Percentiles rank a stretch among this genome's conserved stretches.
phyloP scores from a whole-genome alignment of 176 grass and related monocot genomes.

The Musa troglodytarum region DNA sequence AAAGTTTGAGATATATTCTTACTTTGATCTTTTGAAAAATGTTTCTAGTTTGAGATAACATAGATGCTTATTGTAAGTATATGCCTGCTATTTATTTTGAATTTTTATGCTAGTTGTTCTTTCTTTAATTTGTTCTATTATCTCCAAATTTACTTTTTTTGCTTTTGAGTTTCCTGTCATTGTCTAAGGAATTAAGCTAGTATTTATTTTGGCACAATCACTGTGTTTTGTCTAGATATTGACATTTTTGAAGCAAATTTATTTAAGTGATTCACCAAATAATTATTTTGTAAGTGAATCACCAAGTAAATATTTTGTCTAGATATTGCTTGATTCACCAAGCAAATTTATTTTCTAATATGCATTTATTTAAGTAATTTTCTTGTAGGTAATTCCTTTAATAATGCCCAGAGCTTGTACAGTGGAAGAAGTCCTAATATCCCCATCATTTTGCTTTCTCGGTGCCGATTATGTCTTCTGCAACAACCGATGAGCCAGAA shows the following conservation, averaged over 20 bases:
- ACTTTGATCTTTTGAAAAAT: neutral
- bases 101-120: neutral
- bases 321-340: too few relatives aligned
- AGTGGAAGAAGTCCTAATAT: constrained; percentile 17
- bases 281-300: neutral
- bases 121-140: neutral
- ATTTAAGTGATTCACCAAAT: neutral
- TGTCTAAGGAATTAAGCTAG: neutral
- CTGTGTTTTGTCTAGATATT: neutral
- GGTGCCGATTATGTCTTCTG: constrained; percentile 27
- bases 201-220: too few relatives aligned
- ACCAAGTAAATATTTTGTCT: neutral
- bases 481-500: constrained; percentile 10
- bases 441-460: constrained; percentile 29
- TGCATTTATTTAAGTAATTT: constrained; percentile 4
- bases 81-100: neutral
- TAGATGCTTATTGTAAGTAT: neutral
- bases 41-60: neutral
- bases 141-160: neutral
- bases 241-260: neutral
- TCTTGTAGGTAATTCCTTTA: constrained; percentile 49
- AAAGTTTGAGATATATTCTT: neutral
- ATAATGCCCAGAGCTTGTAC: constrained; percentile 24
- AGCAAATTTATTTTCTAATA: constrained; percentile 2
- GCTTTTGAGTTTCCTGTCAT: neutral